These are phyloP conservation scores for Meripilus lineatus DNA, from an alignment of 1,284 basidiomycete species.

Conservation along the genomic window DNA sequence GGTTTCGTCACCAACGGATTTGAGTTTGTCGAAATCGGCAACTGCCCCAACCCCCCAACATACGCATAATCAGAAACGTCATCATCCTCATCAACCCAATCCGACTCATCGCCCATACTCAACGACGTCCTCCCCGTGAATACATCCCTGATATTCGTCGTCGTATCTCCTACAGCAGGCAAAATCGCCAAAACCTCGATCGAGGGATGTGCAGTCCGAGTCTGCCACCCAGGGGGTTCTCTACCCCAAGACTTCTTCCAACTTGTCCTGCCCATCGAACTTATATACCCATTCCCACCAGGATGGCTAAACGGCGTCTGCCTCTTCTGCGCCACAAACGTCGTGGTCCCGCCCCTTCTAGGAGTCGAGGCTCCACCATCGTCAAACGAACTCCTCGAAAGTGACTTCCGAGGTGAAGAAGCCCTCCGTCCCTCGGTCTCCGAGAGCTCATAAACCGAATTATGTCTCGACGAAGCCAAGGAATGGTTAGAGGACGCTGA, in stretches of 20 bases:
- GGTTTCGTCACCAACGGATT: conserved; percentile 10
- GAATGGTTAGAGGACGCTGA: conserved; percentile 73
- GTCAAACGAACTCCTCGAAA: conserved; percentile 38
- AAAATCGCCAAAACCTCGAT: conserved; percentile 69
- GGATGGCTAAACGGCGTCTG: conserved; percentile 62
- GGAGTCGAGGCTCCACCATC: too few relatives aligned
- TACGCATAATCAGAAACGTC: conserved; percentile 71
- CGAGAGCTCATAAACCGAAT: conserved; percentile 69
- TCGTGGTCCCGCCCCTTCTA: conserved; percentile 42
- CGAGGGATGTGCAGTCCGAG: conserved; percentile 60
- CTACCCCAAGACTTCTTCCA: conserved; percentile 86
- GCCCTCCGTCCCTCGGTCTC: conserved; percentile 56
- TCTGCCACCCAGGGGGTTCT: conserved; percentile 81
- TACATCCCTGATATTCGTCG: conserved; percentile 61
- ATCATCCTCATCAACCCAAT: conserved; percentile 83
- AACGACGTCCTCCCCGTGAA: conserved; percentile 65
- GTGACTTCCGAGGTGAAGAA: conserved; percentile 45
- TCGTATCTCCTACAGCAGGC: conserved; percentile 42
- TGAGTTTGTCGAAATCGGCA: conserved; percentile 39
- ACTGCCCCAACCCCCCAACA: conserved; percentile 73
- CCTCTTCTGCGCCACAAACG: conserved; percentile 70
- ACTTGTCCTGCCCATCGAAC: conserved; percentile 59
- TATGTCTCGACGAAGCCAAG: conserved; percentile 64
- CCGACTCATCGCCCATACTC: conserved; percentile 66
- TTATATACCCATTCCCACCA: conserved; percentile 31